These are phyloP conservation scores for Mucor lusitanicus DNA, from an alignment of 371 early-diverging fungal genomes.

Conservation along the genomic window DNA sequence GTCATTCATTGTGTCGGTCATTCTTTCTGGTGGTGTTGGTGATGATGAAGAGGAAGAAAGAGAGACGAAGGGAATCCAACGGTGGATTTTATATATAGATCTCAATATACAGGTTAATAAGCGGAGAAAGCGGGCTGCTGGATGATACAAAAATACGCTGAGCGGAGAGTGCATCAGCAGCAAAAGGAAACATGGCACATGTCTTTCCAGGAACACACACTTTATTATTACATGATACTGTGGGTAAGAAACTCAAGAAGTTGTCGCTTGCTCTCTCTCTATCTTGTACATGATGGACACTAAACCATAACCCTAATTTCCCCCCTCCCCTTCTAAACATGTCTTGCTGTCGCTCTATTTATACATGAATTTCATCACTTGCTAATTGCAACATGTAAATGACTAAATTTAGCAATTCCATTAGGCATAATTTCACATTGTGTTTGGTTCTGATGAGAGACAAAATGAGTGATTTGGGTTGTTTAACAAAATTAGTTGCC, in stretches of 20 bases:
- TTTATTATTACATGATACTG: not conserved
- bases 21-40: not conserved
- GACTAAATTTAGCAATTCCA: not conserved
- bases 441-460: no score
- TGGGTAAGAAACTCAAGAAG: not conserved
- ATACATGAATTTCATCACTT: not conserved
- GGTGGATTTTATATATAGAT: not conserved
- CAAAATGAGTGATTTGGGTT: no score
- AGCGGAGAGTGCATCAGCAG: not conserved
- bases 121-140: slow-evolving; percentile 6
- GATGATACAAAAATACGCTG: slow-evolving; percentile 1
- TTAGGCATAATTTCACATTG: not conserved
- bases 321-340: not conserved
- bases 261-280: not conserved
- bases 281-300: not conserved
- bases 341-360: not conserved
- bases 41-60: not conserved
- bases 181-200: slow-evolving; percentile 21
- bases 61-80: slow-evolving; percentile 3
- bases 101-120: slow-evolving; percentile 7
- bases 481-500: not conserved
- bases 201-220: slow-evolving; percentile 23
- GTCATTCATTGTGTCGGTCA: not conserved
- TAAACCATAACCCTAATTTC: not conserved
- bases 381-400: not conserved